phyloP scores from a whole-genome alignment of 495 filamentous ascomycete species.

The Neurospora sublineolata region DNA sequence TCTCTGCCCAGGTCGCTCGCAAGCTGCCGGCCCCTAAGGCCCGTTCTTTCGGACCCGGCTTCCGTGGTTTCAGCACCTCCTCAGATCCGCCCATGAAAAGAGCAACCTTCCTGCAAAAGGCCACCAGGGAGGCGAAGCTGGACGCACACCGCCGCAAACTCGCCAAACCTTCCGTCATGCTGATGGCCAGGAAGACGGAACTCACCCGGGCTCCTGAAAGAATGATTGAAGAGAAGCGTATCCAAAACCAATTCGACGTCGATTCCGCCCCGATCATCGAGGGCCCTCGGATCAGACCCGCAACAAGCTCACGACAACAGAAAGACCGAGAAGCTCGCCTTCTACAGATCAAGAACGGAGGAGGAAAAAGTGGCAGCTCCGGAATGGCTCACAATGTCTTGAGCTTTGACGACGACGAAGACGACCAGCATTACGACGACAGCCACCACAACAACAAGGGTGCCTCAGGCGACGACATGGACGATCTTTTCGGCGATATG shows the following conservation, averaged over 20 bases:
- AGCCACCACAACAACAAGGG: not conserved
- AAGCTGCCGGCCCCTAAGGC: constrained; percentile 8
- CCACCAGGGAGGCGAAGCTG: constrained; percentile 1
- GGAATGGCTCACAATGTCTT: constrained; percentile 4
- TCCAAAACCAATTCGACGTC: constrained; percentile 16
- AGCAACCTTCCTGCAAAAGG: constrained; percentile 9
- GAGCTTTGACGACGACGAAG: constrained; percentile 14
- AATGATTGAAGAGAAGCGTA: constrained; percentile 26
- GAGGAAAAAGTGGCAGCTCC: not conserved
- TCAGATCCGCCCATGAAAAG: constrained; percentile 2
- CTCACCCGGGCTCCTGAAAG: constrained; percentile 24
- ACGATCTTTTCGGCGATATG: constrained; percentile 11
- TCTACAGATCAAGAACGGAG: constrained; percentile 14
- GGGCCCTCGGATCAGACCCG: not conserved
- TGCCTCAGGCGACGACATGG: not conserved
- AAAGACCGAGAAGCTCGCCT: constrained; percentile 17
- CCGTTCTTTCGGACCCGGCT: not conserved
- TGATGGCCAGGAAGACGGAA: constrained; percentile 14
- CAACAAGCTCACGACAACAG: not conserved
- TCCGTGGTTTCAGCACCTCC: not conserved
- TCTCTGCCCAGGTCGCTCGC: constrained; percentile 11
- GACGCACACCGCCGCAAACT: constrained; percentile 13
- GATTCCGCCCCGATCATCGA: constrained; percentile 1
- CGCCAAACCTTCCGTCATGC: constrained; percentile 12
- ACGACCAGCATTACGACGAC: not conserved